phyloP scores from a whole-genome alignment of 164 flowering plant species.

The Piper betle region DNA sequence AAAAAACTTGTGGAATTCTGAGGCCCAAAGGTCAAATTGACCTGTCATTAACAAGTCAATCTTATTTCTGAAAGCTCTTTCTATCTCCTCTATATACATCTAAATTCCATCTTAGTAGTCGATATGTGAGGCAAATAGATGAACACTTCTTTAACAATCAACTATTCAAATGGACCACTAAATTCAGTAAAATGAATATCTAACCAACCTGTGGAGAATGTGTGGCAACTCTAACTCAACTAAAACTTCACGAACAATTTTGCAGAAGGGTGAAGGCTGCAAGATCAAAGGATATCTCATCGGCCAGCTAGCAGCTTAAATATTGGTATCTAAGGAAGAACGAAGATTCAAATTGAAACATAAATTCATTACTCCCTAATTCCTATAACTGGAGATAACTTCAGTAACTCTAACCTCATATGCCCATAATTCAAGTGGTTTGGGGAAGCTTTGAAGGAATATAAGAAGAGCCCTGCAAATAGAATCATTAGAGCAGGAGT shows the following conservation, averaged over 20 bases:
- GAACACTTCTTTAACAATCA: background rate
- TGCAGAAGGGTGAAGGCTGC: constrained; percentile 96
- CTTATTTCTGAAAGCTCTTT: too few relatives aligned
- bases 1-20: too few relatives aligned
- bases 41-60: too few relatives aligned
- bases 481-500: constrained; percentile 1
- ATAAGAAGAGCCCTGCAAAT: constrained; percentile 61
- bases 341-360: background rate
- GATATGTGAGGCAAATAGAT: background rate
- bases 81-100: too few relatives aligned
- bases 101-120: too few relatives aligned
- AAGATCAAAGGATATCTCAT: background rate
- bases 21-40: too few relatives aligned
- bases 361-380: background rate
- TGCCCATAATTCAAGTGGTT: constrained; percentile 89
- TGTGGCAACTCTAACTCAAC: constrained; percentile 95
- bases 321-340: too few relatives aligned
- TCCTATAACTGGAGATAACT: background rate
- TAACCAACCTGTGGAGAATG: constrained; percentile 46
- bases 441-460: constrained; percentile 65
- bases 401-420: constrained; percentile 56
- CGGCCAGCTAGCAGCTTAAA: background rate
- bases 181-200: background rate
- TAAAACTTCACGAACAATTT: constrained; percentile 83
- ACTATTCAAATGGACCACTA: background rate